Conservation (phyloP, 495 filamentous ascomycete species). For the Haplographium delicatum region DNA sequence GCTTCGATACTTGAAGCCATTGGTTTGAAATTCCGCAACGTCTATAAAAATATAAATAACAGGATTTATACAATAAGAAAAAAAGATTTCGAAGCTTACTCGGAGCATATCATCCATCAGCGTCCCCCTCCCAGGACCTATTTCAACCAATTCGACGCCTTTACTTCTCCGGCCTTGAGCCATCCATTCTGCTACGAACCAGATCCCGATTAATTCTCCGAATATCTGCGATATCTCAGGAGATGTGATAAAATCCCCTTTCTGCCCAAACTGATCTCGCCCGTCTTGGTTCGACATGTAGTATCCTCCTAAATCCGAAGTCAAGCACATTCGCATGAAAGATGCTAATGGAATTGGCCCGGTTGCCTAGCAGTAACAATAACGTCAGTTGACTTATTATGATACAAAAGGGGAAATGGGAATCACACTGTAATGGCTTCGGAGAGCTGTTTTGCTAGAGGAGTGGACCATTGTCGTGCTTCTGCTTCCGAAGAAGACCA, state of each 20-base stretch:
- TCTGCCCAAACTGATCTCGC: constrained; percentile 79
- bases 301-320: constrained; percentile 85
- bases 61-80: not conserved
- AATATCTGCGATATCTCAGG: constrained; percentile 97
- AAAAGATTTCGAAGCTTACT: constrained; percentile 43
- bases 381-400: constrained; percentile 1
- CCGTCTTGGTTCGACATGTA: constrained; percentile 69
- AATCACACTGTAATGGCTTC: constrained; percentile 72
- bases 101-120: constrained; percentile 95
- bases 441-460: constrained; percentile 75
- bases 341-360: constrained; percentile 87
- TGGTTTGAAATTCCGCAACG: constrained; percentile 72
- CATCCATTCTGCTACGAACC: constrained; percentile 95
- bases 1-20: constrained; percentile 73
- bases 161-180: constrained; percentile 63
- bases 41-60: no score
- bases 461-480: constrained; percentile 72
- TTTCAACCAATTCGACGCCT: constrained; percentile 82
- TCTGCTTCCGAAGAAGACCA: constrained; percentile 26
- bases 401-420: not conserved
- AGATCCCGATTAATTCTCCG: constrained; percentile 88
- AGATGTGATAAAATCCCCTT: constrained; percentile 93
- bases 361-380: constrained; percentile 48
- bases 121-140: constrained; percentile 91
- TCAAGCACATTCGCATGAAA: constrained; percentile 98